Evolutionary conservation across 108 stramenopile genomes (phyloP).

Genomic region (Craspedostauros australis): DNA sequence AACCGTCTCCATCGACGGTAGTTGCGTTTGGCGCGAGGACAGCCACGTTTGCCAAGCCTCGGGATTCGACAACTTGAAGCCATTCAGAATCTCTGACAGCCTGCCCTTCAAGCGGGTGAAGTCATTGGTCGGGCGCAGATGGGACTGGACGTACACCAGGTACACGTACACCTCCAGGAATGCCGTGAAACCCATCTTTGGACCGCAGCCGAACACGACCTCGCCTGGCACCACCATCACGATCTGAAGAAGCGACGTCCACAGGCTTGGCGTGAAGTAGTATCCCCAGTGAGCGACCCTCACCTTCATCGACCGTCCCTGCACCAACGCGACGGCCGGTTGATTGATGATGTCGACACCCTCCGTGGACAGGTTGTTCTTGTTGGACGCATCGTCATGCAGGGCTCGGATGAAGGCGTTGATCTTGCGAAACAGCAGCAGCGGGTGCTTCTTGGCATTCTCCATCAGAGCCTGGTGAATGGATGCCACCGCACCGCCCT

Average conservation of each 20-base stretch:
- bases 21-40: background rate
- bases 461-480: slow-evolving; percentile 35
- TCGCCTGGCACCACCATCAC: slow-evolving; percentile 31
- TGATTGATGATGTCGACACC: too few species aligned
- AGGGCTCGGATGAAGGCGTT: slow-evolving; percentile 22
- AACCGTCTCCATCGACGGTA: slow-evolving; percentile 17
- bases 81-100: slow-evolving; percentile 13
- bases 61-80: slow-evolving; percentile 13
- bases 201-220: slow-evolving; percentile 49
- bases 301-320: slow-evolving; percentile 25
- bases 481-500: slow-evolving; percentile 12
- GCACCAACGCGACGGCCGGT: slow-evolving; percentile 27
- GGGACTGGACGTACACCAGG: slow-evolving; percentile 42
- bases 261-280: slow-evolving; percentile 49
- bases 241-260: slow-evolving; percentile 51
- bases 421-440: slow-evolving; percentile 50
- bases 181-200: slow-evolving; percentile 38
- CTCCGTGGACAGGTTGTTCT: slow-evolving; percentile 9
- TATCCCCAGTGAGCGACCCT: slow-evolving; percentile 55
- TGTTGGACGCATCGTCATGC: slow-evolving; percentile 37
- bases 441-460: slow-evolving; percentile 46
- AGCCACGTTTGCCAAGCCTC: slow-evolving; percentile 27
- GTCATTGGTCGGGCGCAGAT: slow-evolving; percentile 21
- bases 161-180: slow-evolving; percentile 43
- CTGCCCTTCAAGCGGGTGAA: slow-evolving; percentile 21